Base-by-base conservation (phyloP, 176 grass and related monocot species). In the Neostapfia colusana region DNA sequence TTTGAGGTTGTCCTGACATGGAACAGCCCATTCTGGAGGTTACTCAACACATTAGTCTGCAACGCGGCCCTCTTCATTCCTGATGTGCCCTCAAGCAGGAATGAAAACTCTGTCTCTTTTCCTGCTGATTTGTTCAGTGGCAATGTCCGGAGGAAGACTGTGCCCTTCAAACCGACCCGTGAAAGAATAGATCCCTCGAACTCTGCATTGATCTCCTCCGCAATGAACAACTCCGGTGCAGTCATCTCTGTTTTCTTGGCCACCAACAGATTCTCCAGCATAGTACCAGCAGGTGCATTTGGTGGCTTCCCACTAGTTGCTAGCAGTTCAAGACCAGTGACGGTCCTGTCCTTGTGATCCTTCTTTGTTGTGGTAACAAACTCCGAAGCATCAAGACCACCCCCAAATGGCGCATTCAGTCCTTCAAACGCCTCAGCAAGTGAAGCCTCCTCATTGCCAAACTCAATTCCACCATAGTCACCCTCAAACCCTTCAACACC, bases 391-490 rank as follows among this genome's bases (percentile, higher is more conserved):
- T 95, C 95, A 9, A 99, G 85, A 24, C 95, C 95, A 72, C 95
- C 95, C n/a, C 95, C 95, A 79, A 99, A 99, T 12, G 95, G 89
- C 0, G 92, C 87, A 85, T 95, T 95, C 80, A 99, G 78, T 7
- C 95, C 95, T 89, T 99, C 92, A 34, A 99, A 99, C 0, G 95
- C 87, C 60, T 99, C 95, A 2, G 87, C 86, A 43, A 99, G 89
- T 14, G 91, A 99, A 49, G 95, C 82, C 38, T 99, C 95, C 76
- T 99, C 95, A 12, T 88, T 90, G 61, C 95, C 83, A 14, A 99
- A 99, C 80, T 99, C 95, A 46, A 99, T 92, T 57, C 95, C 95
- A 38, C 95, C 95, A 10, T 99, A 99, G 51, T 99, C 95, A 8
- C 95, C 95, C 73, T 99, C 95, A 63, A 99, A 99, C 36, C 95